Percentiles rank a stretch among this genome's conserved stretches.
These are phyloP conservation scores for Camelina laxa DNA, from an alignment of 345 rosid genomes.

Conservation along the genomic window DNA sequence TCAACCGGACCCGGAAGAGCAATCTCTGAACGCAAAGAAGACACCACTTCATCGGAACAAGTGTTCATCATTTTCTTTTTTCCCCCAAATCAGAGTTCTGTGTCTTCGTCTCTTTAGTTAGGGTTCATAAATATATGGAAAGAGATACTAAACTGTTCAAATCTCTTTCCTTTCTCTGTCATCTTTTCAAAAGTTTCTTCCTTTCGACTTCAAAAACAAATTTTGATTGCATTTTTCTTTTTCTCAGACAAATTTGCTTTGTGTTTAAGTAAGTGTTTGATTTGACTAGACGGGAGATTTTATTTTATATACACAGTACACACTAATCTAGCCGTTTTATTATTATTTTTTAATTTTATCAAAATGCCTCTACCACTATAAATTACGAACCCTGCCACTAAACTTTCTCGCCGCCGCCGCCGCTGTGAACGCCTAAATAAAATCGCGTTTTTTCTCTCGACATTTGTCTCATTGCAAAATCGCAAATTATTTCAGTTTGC, in stretches of 20 bases:
- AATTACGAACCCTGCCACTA: not conserved
- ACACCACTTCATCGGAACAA: too few relatives aligned
- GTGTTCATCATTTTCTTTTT: too few relatives aligned
- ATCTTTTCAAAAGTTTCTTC: not conserved
- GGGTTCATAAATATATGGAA: too few relatives aligned
- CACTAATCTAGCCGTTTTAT: not conserved
- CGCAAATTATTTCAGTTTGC: too few relatives aligned
- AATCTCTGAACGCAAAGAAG: slow-evolving; percentile 7
- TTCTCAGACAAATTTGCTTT: not conserved
- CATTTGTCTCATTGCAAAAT: not conserved
- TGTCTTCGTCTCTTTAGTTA: too few relatives aligned
- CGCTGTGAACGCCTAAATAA: not conserved
- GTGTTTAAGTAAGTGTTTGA: not conserved
- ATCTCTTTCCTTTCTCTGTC: not conserved
- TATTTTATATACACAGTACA: not conserved
- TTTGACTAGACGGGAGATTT: not conserved
- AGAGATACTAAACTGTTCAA: not conserved
- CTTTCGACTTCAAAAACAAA: not conserved
- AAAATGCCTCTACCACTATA: not conserved
- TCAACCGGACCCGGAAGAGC: slow-evolving; percentile 45
- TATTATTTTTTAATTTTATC: not conserved
- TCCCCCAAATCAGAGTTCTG: too few relatives aligned
- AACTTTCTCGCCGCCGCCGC: not conserved
- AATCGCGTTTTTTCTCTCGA: not conserved
- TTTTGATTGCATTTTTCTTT: not conserved